These are phyloP conservation scores for Ehretia macrophylla DNA, from an alignment of 257 asterid genomes.

Conservation along the genomic window DNA sequence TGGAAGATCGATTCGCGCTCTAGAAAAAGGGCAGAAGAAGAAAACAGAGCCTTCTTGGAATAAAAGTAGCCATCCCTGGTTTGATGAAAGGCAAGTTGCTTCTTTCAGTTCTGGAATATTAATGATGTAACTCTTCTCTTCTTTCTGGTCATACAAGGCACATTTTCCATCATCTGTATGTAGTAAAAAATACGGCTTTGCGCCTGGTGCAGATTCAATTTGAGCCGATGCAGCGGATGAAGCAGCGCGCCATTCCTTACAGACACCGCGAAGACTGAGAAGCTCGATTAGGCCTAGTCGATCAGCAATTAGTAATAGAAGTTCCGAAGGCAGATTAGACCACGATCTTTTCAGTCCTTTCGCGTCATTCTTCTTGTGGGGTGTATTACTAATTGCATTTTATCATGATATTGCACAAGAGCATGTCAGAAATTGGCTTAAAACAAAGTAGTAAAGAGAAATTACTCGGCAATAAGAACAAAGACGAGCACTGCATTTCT, in stretches of 20 bases:
- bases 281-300: constrained; percentile 14
- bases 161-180: neutral
- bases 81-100: constrained; percentile 26
- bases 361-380: neutral
- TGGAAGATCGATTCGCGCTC: constrained; percentile 20
- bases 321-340: constrained; percentile 25
- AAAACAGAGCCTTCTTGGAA: constrained; percentile 18
- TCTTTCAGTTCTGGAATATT: constrained; percentile 25
- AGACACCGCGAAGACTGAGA: constrained; percentile 24
- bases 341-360: constrained; percentile 8
- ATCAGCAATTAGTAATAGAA: constrained; percentile 15
- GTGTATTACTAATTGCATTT: too few relatives aligned
- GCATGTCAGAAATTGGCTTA: too few relatives aligned
- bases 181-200: constrained; percentile 12
- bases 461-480: too few relatives aligned
- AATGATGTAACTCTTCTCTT: neutral
- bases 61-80: constrained; percentile 27
- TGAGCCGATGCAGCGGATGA: constrained; percentile 15
- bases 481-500: too few relatives aligned
- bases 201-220: constrained; percentile 7
- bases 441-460: too few relatives aligned
- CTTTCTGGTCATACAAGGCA: neutral
- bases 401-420: too few relatives aligned
- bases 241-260: constrained; percentile 28
- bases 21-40: constrained; percentile 36